These are phyloP conservation scores for Plasmodium gonderi DNA, from an alignment of 169 alveolate genomes.

Conservation along the genomic window DNA sequence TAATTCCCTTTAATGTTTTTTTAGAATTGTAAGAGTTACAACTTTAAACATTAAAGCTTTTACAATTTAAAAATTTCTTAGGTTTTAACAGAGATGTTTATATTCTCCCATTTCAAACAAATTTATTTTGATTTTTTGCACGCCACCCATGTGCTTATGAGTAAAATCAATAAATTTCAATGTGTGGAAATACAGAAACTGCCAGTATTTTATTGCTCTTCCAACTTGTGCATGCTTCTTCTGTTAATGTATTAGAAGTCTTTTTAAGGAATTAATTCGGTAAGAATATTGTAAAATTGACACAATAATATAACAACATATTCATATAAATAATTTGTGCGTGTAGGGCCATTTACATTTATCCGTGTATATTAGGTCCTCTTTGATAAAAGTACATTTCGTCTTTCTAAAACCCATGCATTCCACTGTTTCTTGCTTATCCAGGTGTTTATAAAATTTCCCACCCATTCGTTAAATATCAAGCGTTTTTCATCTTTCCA, in stretches of 20 bases:
- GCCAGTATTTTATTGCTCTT: neutral
- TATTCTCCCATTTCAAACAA: neutral
- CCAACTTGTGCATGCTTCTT: neutral
- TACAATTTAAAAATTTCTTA: neutral
- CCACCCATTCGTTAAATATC: neutral
- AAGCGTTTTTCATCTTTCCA: neutral
- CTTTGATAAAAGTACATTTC: neutral
- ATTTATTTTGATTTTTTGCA: neutral
- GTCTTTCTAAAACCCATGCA: neutral
- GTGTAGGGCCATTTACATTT: too few species aligned
- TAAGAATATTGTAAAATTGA: neutral
- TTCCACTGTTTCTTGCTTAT: neutral
- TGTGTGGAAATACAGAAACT: neutral
- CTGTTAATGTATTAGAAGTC: neutral
- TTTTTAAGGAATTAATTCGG: neutral
- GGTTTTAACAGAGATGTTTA: neutral
- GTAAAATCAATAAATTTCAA: neutral
- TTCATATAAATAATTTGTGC: too few species aligned
- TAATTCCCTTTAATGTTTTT: neutral
- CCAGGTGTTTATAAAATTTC: neutral
- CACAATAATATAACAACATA: too few species aligned
- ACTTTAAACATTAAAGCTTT: neutral
- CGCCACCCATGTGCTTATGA: neutral
- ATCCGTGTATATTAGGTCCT: too few species aligned
- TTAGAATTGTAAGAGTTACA: neutral